These are phyloP conservation scores for Mimosa pudica DNA, from an alignment of 306 rosid species.

Conservation along the genomic window DNA sequence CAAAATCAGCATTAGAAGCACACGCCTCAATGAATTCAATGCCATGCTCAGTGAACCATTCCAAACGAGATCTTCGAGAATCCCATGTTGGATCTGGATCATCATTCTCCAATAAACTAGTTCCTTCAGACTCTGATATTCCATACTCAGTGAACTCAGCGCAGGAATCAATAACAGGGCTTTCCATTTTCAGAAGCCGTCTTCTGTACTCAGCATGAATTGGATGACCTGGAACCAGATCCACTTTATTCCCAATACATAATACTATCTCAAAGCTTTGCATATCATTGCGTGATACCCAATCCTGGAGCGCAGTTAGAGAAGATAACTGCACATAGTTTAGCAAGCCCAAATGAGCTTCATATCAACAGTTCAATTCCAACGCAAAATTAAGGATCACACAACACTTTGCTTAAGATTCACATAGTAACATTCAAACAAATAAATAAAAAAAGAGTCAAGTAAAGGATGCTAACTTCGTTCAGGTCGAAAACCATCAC, in stretches of 20 bases:
- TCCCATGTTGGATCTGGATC: constrained; percentile 55
- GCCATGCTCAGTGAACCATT: constrained; percentile 77
- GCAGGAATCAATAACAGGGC: constrained; percentile 44
- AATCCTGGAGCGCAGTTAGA: constrained; percentile 60
- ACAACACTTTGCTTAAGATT: background rate
- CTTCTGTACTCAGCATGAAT: constrained; percentile 79
- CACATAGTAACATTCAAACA: background rate
- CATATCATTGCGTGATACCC: constrained; percentile 70
- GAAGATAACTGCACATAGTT: constrained; percentile 64
- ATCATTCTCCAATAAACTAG: constrained; percentile 69
- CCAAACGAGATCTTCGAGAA: constrained; percentile 62
- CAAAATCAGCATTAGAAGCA: constrained; percentile 78
- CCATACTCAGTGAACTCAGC: constrained; percentile 61
- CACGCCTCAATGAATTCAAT: constrained; percentile 88
- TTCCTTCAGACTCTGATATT: constrained; percentile 80
- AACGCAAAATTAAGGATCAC: background rate
- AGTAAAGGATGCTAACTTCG: constrained; percentile 57
- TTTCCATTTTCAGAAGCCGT: constrained; percentile 54
- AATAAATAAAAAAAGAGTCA: constrained; percentile 1
- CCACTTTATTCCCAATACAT: constrained; percentile 92
- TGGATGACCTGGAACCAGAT: constrained; percentile 76
- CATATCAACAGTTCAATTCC: constrained; percentile 7
- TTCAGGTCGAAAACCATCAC: constrained; percentile 84
- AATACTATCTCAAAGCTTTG: constrained; percentile 70
- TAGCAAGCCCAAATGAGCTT: constrained; percentile 10